Evolutionary conservation across 2,329 filamentous ascomycete genomes (phyloP).

Genomic region (Phyllosticta citrichinensis): DNA sequence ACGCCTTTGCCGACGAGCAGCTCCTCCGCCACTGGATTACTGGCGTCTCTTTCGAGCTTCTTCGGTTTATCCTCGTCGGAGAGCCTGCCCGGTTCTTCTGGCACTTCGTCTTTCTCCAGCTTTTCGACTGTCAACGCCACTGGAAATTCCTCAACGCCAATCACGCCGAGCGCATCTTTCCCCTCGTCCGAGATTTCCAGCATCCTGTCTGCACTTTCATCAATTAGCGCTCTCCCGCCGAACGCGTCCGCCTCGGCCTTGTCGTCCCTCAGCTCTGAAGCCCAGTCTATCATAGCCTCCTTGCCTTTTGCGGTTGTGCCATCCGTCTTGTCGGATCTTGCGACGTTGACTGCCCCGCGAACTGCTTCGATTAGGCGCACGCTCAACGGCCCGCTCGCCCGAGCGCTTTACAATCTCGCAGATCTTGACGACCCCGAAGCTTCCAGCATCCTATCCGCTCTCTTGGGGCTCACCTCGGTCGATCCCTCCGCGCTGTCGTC

Average conservation of each 20-base stretch:
- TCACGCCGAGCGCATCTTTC: not conserved
- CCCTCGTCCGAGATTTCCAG: not conserved
- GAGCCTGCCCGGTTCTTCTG: not conserved
- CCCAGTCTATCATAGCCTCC: not conserved
- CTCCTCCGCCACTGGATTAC: not conserved
- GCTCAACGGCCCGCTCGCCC: not conserved
- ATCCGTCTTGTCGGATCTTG: not conserved
- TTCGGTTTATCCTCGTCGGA: not conserved
- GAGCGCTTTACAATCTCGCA: not conserved
- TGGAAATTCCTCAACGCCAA: not conserved
- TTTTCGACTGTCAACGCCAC: not conserved
- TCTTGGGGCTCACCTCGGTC: not conserved
- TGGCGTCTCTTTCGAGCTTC: not conserved
- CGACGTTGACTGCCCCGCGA: not conserved
- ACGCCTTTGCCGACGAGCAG: not conserved
- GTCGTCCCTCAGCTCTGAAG: not conserved
- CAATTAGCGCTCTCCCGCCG: not conserved
- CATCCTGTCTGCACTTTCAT: not conserved
- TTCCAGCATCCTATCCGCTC: not conserved
- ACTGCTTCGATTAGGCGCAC: not conserved
- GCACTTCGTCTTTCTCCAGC: not conserved
- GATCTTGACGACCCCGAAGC: not conserved
- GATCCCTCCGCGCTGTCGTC: not conserved
- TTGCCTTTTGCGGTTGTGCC: not conserved
- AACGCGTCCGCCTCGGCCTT: not conserved